Conservation (phyloP, 163 green algal species). For the Prototheca cutis region DNA sequence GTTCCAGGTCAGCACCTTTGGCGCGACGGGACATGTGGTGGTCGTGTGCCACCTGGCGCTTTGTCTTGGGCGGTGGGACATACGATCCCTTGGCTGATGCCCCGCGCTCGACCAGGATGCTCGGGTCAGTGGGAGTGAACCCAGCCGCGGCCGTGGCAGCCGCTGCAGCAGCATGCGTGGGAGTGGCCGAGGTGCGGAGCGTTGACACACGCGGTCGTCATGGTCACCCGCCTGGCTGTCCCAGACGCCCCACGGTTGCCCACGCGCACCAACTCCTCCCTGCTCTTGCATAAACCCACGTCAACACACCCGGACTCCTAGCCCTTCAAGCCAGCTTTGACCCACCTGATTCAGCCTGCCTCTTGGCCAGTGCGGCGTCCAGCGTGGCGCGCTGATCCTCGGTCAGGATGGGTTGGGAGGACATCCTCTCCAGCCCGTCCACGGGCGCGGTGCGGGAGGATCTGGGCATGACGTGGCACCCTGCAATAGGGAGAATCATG, state of each 20-base stretch:
- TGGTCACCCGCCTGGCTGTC: no score
- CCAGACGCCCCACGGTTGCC: no score
- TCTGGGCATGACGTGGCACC: no score
- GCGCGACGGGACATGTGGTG: conserved; percentile 24
- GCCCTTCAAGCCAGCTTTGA: neutral
- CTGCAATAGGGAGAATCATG: no score
- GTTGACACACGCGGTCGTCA: no score
- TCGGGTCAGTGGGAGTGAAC: neutral
- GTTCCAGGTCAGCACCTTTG: no score
- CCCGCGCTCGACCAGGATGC: neutral
- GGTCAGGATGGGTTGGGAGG: conserved; percentile 52
- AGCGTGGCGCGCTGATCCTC: conserved; percentile 61
- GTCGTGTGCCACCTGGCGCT: conserved; percentile 23
- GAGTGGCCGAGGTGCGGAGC: no score
- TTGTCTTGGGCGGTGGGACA: conserved; percentile 16
- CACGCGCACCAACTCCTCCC: no score
- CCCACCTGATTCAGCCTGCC: conserved; percentile 26
- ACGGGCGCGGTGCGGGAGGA: neutral
- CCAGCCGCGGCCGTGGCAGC: no score
- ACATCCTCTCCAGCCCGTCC: neutral
- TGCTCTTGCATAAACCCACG: no score
- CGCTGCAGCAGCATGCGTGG: no score
- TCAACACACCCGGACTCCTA: no score
- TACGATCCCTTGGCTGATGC: conserved; percentile 9
- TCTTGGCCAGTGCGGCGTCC: conserved; percentile 62